Conservation (phyloP, 192 early-diverging fungal genomes). For the Backusella mclennaniae region DNA sequence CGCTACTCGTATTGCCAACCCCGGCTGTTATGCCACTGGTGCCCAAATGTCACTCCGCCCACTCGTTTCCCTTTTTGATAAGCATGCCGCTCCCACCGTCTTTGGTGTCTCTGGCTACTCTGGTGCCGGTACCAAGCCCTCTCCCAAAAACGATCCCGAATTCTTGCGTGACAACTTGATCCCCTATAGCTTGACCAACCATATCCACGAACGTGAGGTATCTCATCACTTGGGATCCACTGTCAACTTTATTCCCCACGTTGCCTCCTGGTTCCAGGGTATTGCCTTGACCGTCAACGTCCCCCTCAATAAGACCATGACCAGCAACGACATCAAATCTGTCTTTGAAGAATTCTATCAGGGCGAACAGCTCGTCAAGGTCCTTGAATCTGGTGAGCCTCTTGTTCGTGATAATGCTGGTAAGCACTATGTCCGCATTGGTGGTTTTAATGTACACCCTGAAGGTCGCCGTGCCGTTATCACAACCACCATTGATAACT, state of each 20-base stretch:
- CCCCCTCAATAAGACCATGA: slow-evolving; percentile 78
- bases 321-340: slow-evolving; percentile 64
- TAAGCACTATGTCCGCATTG: slow-evolving; percentile 86
- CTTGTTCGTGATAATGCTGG: slow-evolving; percentile 88
- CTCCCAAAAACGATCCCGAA: slow-evolving; percentile 90
- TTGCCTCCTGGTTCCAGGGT: slow-evolving; percentile 92
- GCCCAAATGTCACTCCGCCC: slow-evolving; percentile 90
- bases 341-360: slow-evolving; percentile 72
- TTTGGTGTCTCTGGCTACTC: slow-evolving; percentile 98
- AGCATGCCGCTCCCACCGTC: slow-evolving; percentile 64
- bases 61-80: slow-evolving; percentile 63
- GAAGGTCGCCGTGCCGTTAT: slow-evolving; percentile 81
- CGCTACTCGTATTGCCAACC: slow-evolving; percentile 85
- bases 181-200: slow-evolving; percentile 88
- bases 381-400: slow-evolving; percentile 68
- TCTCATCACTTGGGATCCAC: slow-evolving; percentile 63
- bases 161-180: slow-evolving; percentile 89
- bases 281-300: slow-evolving; percentile 88
- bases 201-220: slow-evolving; percentile 97
- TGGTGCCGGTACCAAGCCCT: slow-evolving; percentile 98
- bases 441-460: slow-evolving; percentile 88
- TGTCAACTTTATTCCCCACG: slow-evolving; percentile 88
- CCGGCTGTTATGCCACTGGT: slow-evolving; percentile 99
- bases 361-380: slow-evolving; percentile 80
- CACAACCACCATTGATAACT: slow-evolving; percentile 91